These are phyloP conservation scores for Barnettozyma botsteinii DNA, from an alignment of 805 yeast genomes.

Conservation along the genomic window DNA sequence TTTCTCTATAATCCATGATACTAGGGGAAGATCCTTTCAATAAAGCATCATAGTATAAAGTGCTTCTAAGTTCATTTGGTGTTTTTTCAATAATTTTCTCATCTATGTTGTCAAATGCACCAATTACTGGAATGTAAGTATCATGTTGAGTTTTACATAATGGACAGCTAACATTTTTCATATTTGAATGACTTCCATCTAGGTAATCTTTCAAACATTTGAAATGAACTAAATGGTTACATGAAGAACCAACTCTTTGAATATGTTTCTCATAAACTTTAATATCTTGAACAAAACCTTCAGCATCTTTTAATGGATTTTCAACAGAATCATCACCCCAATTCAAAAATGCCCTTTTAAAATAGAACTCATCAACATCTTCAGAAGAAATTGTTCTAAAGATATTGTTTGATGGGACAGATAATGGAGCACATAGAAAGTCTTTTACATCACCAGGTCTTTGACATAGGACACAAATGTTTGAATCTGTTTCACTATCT, in stretches of 20 bases:
- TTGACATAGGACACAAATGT: constrained; percentile 56
- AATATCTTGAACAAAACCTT: constrained; percentile 26
- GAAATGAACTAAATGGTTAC: constrained; percentile 92
- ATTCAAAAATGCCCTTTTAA: constrained; percentile 13
- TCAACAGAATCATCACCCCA: constrained; percentile 23
- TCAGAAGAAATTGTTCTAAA: constrained; percentile 19
- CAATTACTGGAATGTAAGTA: constrained; percentile 59
- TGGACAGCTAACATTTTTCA: constrained; percentile 82
- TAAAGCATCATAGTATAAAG: background rate
- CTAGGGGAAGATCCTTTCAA: background rate
- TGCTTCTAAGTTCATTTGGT: background rate
- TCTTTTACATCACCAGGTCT: constrained; percentile 40
- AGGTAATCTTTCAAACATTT: constrained; percentile 65
- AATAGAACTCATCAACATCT: background rate
- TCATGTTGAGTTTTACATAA: constrained; percentile 83
- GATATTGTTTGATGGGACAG: constrained; percentile 33
- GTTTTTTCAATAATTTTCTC: background rate
- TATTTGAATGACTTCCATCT: constrained; percentile 52
- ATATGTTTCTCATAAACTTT: background rate
- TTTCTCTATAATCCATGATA: background rate
- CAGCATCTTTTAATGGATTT: constrained; percentile 20
- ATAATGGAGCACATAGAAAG: constrained; percentile 55
- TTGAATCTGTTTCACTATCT: constrained; percentile 20
- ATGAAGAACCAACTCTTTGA: constrained; percentile 39
- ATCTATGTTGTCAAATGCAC: background rate